Evolutionary conservation across 2,329 filamentous ascomycete genomes (phyloP).

Genomic region (Fusarium citri): DNA sequence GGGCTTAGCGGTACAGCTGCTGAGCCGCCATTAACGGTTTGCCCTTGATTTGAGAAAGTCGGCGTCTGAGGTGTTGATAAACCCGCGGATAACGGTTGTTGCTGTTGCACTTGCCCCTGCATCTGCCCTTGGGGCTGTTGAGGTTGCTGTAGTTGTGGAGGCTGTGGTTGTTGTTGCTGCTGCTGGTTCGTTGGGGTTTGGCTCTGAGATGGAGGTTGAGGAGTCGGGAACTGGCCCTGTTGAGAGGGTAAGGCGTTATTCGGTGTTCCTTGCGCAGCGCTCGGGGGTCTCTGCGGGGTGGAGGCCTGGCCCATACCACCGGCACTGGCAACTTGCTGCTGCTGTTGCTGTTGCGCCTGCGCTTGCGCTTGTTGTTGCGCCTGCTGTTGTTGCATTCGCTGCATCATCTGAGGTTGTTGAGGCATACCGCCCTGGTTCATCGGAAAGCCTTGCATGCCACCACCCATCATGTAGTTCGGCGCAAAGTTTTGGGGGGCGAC

Average conservation of each 20-base stretch:
- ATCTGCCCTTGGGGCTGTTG: constrained; percentile 18
- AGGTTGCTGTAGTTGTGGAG: constrained; percentile 13
- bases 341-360: constrained; percentile 53
- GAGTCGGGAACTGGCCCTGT: constrained; percentile 51
- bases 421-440: constrained; percentile 66
- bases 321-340: constrained; percentile 43
- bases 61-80: constrained; percentile 67
- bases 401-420: constrained; percentile 54
- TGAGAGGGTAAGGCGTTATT: constrained; percentile 47
- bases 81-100: constrained; percentile 46
- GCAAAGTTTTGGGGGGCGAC: constrained; percentile 65
- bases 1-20: constrained; percentile 64
- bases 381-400: constrained; percentile 38
- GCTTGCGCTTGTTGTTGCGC: constrained; percentile 51
- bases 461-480: constrained; percentile 63
- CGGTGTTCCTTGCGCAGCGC: constrained; percentile 49
- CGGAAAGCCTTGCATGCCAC: constrained; percentile 65
- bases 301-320: constrained; percentile 46
- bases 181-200: constrained; percentile 50
- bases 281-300: constrained; percentile 52
- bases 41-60: constrained; percentile 62
- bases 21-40: constrained; percentile 55
- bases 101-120: constrained; percentile 15
- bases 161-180: constrained; percentile 25
- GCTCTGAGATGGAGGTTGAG: constrained; percentile 52